Conservation (phyloP, 1,284 basidiomycete species). For the Leccinum colubrinum region DNA sequence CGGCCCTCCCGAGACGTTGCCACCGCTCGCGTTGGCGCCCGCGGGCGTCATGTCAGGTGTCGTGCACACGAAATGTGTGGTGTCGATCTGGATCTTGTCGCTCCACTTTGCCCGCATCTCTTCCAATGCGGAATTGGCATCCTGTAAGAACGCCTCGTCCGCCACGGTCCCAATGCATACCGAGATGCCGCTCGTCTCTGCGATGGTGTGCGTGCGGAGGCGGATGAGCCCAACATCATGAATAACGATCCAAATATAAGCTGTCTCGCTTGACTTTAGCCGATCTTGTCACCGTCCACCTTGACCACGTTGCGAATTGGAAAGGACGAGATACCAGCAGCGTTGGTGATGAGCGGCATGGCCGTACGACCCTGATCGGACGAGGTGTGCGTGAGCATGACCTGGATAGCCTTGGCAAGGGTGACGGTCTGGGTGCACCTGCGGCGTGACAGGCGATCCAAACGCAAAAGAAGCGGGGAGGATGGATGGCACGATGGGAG, state of each 20-base stretch:
- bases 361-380: constrained; percentile 68
- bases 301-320: constrained; percentile 64
- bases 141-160: constrained; percentile 72
- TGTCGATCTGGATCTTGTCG: constrained; percentile 90
- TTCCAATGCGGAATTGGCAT: constrained; percentile 68
- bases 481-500: neutral
- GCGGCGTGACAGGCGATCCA: too few species aligned
- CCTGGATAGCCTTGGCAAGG: constrained; percentile 61
- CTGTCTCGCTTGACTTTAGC: constrained; percentile 28
- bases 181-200: constrained; percentile 88
- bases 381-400: constrained; percentile 70
- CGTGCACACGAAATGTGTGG: too few species aligned
- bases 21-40: too few species aligned
- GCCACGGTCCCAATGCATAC: constrained; percentile 91
- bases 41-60: too few species aligned
- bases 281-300: constrained; percentile 60
- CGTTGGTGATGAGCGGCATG: constrained; percentile 72
- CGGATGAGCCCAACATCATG: constrained; percentile 45
- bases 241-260: neutral
- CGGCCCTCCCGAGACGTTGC: too few species aligned
- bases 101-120: constrained; percentile 86
- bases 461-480: neutral
- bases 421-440: constrained; percentile 48
- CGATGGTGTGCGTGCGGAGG: constrained; percentile 89
- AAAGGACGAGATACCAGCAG: constrained; percentile 70